These are phyloP conservation scores for Hyaloperonospora brassicae DNA, from an alignment of 352 stramenopile genomes.

Conservation along the genomic window DNA sequence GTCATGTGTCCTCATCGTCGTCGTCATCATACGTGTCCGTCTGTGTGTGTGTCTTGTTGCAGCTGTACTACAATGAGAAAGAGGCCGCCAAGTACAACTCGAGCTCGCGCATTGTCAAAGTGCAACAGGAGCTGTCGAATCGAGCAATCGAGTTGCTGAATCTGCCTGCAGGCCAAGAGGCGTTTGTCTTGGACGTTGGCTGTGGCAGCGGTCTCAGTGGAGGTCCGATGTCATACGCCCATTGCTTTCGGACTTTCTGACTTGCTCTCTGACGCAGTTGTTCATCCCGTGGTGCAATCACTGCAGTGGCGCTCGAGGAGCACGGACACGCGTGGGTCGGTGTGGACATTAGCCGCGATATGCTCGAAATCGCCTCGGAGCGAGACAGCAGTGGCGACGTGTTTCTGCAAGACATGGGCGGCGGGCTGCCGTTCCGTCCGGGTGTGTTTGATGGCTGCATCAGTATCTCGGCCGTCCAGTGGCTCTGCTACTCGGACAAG, in stretches of 20 bases:
- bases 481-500: slow-evolving; percentile 99
- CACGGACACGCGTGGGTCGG: slow-evolving; percentile 96
- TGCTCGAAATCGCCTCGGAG: slow-evolving; percentile 98
- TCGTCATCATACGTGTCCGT: too few relatives aligned
- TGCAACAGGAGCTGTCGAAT: slow-evolving; percentile 92
- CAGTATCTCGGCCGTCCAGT: slow-evolving; percentile 99
- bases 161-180: slow-evolving; percentile 76
- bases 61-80: slow-evolving; percentile 91
- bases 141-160: slow-evolving; percentile 96
- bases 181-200: slow-evolving; percentile 94
- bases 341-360: slow-evolving; percentile 96
- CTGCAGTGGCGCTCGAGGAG: slow-evolving; percentile 75
- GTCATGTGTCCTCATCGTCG: too few relatives aligned
- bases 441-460: slow-evolving; percentile 98
- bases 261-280: background rate
- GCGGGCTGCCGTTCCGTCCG: slow-evolving; percentile 94
- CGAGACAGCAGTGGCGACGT: slow-evolving; percentile 84
- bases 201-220: slow-evolving; percentile 95
- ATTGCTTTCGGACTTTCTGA: background rate
- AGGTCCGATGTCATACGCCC: slow-evolving; percentile 29
- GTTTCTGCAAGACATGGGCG: slow-evolving; percentile 96
- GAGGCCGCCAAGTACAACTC: slow-evolving; percentile 91
- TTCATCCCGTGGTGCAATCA: slow-evolving; percentile 6
- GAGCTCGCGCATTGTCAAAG: slow-evolving; percentile 88
- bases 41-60: background rate